Conservation (phyloP, 257 asterid species). For the Mentha longifolia region DNA sequence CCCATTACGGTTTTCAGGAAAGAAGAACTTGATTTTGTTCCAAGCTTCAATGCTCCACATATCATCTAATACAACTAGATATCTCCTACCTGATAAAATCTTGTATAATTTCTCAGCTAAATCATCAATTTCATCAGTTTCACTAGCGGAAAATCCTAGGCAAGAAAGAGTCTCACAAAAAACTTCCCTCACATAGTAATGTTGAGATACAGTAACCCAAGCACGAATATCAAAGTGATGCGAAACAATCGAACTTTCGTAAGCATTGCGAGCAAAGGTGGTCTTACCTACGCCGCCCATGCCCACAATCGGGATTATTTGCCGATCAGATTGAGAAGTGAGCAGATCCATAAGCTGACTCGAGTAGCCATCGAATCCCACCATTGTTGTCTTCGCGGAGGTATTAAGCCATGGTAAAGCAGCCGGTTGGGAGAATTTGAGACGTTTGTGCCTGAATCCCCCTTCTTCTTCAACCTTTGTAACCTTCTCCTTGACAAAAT, state of each 20-base stretch:
- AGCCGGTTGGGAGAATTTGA: background rate
- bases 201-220: too few species aligned
- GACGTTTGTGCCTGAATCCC: background rate
- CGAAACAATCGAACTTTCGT: conserved; percentile 6
- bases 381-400: background rate
- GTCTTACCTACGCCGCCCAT: conserved; percentile 23
- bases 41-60: conserved; percentile 29
- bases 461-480: background rate
- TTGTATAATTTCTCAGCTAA: too few species aligned
- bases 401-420: background rate
- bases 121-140: too few species aligned
- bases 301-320: conserved; percentile 5
- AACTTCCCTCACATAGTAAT: too few species aligned
- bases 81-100: too few species aligned
- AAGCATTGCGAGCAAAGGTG: conserved; percentile 17
- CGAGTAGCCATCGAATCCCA: conserved; percentile 16
- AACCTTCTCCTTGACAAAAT: background rate
- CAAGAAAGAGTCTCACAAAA: too few species aligned
- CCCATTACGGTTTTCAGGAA: conserved; percentile 11
- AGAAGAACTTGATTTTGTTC: background rate
- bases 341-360: conserved; percentile 7
- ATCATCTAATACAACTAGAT: too few species aligned
- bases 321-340: background rate
- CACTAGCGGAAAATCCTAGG: too few species aligned
- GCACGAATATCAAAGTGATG: conserved; percentile 10